Percentiles rank a stretch among this genome's conserved stretches.
These are phyloP conservation scores for Hypericum androsaemum DNA, from an alignment of 345 rosid species.

Conservation along the genomic window DNA sequence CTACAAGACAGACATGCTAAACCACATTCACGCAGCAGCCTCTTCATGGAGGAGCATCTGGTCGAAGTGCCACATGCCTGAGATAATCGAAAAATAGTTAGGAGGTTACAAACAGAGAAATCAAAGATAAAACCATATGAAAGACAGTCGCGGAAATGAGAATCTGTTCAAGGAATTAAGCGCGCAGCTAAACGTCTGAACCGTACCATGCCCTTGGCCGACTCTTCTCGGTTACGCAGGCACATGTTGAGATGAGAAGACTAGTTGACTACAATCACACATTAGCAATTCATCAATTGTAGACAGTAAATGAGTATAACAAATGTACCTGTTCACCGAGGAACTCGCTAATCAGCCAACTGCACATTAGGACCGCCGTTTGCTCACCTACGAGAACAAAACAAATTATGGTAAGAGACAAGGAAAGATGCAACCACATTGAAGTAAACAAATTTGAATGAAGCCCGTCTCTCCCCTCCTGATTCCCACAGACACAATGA, in stretches of 20 bases:
- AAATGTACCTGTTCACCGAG: slow-evolving; percentile 20
- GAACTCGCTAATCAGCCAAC: slow-evolving; percentile 19
- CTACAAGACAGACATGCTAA: too few species aligned
- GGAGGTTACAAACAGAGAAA: background rate
- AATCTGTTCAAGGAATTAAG: background rate
- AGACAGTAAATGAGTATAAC: background rate
- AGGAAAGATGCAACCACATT: background rate
- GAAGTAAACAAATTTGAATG: background rate
- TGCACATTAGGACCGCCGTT: slow-evolving; percentile 42
- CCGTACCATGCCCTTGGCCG: slow-evolving; percentile 21
- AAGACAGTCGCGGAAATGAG: background rate
- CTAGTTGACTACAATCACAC: too few species aligned
- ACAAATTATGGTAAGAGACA: slow-evolving; percentile 8
- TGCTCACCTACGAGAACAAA: slow-evolving; percentile 72
- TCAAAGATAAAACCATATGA: background rate
- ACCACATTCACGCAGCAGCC: slow-evolving; percentile 13
- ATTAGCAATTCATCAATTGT: too few species aligned
- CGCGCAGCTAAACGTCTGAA: background rate
- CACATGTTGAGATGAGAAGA: background rate
- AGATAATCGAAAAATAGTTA: background rate
- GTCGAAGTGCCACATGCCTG: slow-evolving; percentile 33
- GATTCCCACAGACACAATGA: too few species aligned
- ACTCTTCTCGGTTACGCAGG: slow-evolving; percentile 17
- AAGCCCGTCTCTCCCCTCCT: too few species aligned
- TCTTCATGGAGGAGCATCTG: slow-evolving; percentile 16